These are phyloP conservation scores for Acanthamoeba triangularis DNA, from an alignment of 208 protist species.

Conservation along the genomic window DNA sequence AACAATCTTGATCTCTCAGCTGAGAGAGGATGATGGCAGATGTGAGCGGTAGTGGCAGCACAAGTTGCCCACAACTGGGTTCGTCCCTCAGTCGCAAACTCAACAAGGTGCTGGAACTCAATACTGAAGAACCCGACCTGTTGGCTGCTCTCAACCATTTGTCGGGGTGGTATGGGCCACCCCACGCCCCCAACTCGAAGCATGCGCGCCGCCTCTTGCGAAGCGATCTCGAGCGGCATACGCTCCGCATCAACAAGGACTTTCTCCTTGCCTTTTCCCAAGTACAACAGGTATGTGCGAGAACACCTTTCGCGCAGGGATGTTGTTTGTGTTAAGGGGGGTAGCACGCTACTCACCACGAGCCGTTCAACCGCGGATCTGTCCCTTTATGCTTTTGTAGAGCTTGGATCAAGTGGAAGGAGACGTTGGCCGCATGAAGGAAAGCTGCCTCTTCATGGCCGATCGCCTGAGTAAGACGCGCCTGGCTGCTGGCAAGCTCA, in stretches of 20 bases:
- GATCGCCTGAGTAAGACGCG: neutral
- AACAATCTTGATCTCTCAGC: too few relatives aligned
- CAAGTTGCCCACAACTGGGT: neutral
- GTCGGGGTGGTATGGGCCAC: constrained; percentile 51
- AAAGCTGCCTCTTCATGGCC: constrained; percentile 27
- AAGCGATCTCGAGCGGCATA: neutral
- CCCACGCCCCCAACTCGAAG: constrained; percentile 24
- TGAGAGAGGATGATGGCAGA: too few relatives aligned
- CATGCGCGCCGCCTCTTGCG: constrained; percentile 10
- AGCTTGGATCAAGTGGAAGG: constrained; percentile 16
- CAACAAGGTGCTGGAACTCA: constrained; percentile 29
- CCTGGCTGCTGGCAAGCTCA: neutral
- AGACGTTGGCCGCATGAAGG: constrained; percentile 23
- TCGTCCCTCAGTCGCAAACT: neutral
- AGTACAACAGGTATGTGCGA: constrained; percentile 2
- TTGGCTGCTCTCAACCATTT: neutral
- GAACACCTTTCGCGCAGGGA: neutral
- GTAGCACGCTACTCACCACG: neutral
- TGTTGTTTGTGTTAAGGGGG: too few relatives aligned
- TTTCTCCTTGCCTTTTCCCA: constrained; percentile 27
- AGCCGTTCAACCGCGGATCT: neutral
- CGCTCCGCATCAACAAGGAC: constrained; percentile 8
- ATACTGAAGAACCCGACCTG: neutral
- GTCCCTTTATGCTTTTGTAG: neutral
- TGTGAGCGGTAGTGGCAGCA: too few relatives aligned